Conservation (phyloP, 768 basidiomycete genomes). For the Leccinum obscurum region DNA sequence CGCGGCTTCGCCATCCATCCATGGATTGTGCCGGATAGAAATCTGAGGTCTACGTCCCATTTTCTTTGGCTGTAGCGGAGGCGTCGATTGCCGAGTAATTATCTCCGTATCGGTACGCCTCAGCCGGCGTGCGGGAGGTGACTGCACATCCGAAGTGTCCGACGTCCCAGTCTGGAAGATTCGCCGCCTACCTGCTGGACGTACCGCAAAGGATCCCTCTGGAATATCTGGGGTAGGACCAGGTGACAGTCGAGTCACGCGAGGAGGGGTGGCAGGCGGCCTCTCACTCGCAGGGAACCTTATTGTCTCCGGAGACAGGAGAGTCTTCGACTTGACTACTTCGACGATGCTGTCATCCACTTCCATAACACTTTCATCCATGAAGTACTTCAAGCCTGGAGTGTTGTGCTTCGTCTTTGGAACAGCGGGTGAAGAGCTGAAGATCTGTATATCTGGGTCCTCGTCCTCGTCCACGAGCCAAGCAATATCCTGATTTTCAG, state of each 20-base stretch:
- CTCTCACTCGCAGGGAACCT: constrained; percentile 21
- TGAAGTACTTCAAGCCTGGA: not conserved
- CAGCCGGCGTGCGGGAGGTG: constrained; percentile 32
- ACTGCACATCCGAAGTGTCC: constrained; percentile 30
- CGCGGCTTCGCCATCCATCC: constrained; percentile 68
- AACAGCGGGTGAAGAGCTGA: constrained; percentile 49
- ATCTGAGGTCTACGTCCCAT: constrained; percentile 24
- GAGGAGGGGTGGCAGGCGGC: constrained; percentile 37
- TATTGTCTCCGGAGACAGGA: constrained; percentile 8
- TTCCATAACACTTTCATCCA: constrained; percentile 25
- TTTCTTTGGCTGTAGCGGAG: constrained; percentile 26
- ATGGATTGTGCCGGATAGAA: constrained; percentile 41
- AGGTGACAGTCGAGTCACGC: constrained; percentile 22
- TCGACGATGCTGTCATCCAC: constrained; percentile 13
- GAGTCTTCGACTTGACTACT: constrained; percentile 23
- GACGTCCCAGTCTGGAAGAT: constrained; percentile 7
- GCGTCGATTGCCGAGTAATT: constrained; percentile 17
- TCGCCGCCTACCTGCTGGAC: constrained; percentile 37
- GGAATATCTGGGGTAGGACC: constrained; percentile 32
- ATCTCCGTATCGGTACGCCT: constrained; percentile 32
- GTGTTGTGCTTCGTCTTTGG: constrained; percentile 10
- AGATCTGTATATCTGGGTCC: constrained; percentile 51
- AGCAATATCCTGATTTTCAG: constrained; percentile 46
- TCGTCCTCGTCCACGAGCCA: constrained; percentile 72
- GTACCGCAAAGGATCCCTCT: constrained; percentile 46